Conservation (phyloP, 192 early-diverging fungal species). For the Geranomyces michiganensis region DNA sequence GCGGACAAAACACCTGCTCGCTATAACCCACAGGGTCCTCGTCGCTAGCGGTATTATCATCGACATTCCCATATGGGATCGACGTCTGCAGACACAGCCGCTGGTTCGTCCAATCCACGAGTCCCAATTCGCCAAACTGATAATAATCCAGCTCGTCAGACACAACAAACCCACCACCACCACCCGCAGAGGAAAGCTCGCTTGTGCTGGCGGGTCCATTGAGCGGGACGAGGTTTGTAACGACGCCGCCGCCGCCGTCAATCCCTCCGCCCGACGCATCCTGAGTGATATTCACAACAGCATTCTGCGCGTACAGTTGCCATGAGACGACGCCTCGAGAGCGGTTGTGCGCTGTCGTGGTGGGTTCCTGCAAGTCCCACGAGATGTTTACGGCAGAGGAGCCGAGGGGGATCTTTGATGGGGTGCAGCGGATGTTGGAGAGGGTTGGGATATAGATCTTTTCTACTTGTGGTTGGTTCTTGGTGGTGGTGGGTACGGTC, state of each 20-base stretch:
- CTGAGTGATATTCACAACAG: background rate
- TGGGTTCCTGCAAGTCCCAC: constrained; percentile 1
- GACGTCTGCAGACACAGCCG: constrained; percentile 9
- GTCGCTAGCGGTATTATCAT: background rate
- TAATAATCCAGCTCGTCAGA: constrained; percentile 11
- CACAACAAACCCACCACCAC: background rate
- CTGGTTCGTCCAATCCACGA: constrained; percentile 29
- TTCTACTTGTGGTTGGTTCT: background rate
- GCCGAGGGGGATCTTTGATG: constrained; percentile 21
- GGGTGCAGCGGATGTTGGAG: constrained; percentile 19
- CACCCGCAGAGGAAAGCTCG: background rate
- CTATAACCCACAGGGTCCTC: constrained; percentile 22
- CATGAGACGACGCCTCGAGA: constrained; percentile 30
- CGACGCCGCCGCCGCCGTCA: background rate
- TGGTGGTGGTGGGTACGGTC: background rate
- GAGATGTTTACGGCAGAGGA: constrained; percentile 10
- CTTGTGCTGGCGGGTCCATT: constrained; percentile 2
- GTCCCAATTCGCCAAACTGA: constrained; percentile 21
- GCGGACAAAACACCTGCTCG: constrained; percentile 28
- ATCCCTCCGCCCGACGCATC: background rate
- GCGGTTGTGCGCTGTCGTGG: background rate
- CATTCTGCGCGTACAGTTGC: constrained; percentile 24
- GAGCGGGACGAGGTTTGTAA: background rate
- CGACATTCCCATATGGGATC: constrained; percentile 26
- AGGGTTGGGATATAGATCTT: constrained; percentile 13